Conservation (phyloP, 169 alveolate genomes). For the Cytauxzoon felis region DNA sequence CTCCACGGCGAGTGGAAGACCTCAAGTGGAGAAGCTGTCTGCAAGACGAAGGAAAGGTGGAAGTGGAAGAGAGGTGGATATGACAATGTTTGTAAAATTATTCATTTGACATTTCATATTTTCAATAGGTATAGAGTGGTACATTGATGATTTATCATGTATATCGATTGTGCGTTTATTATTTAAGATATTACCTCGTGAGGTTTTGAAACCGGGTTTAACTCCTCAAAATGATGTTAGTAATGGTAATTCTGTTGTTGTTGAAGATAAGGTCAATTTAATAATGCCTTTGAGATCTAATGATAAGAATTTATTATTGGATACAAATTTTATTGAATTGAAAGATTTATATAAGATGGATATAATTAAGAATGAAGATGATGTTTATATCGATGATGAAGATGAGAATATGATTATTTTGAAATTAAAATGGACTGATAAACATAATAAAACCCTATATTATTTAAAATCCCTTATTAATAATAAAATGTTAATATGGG, state of each 20-base stretch:
- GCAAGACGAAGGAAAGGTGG: no score
- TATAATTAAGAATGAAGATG: background rate
- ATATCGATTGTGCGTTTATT: conserved; percentile 41
- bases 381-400: conserved; percentile 1
- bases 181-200: conserved; percentile 31
- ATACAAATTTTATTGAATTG: conserved; percentile 3
- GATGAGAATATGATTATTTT: background rate
- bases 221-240: background rate
- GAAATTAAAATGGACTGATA: conserved; percentile 43
- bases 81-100: no score
- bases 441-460: conserved; percentile 31
- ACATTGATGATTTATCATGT: conserved; percentile 6
- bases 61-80: no score
- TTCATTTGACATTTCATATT: no score
- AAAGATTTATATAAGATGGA: conserved; percentile 7
- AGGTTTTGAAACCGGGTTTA: background rate
- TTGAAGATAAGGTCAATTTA: conserved; percentile 2
- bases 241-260: background rate
- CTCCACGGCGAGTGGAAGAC: no score
- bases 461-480: conserved; percentile 43
- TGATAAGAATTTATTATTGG: background rate
- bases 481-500: conserved; percentile 50
- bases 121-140: conserved; percentile 66
- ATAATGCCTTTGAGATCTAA: background rate
- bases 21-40: no score